phyloP scores from a whole-genome alignment of 805 yeast species.

The Saccharomycopsis oosterbeekiorum region DNA sequence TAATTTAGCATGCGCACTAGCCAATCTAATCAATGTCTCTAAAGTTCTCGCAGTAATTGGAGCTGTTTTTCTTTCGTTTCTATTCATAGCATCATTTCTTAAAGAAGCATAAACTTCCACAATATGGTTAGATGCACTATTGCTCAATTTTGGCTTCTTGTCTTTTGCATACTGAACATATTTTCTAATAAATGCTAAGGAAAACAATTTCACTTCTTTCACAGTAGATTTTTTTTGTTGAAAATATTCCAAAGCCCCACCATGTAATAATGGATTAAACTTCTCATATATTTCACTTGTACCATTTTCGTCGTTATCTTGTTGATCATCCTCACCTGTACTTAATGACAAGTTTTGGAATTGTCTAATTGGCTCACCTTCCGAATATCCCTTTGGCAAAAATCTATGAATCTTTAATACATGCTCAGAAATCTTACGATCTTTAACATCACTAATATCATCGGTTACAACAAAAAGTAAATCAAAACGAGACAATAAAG shows the following conservation, averaged over 20 bases:
- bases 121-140: conserved; percentile 69
- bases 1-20: conserved; percentile 97
- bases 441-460: conserved; percentile 77
- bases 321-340: conserved; percentile 58
- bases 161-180: conserved; percentile 91
- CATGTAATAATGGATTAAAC: conserved; percentile 71
- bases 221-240: conserved; percentile 29
- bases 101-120: conserved; percentile 71
- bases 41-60: conserved; percentile 98
- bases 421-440: conserved; percentile 85
- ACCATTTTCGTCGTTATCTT: conserved; percentile 38
- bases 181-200: conserved; percentile 81
- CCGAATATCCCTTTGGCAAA: conserved; percentile 76
- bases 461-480: conserved; percentile 91
- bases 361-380: conserved; percentile 92
- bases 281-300: conserved; percentile 59
- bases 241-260: conserved; percentile 47
- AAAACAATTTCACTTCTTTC: conserved; percentile 38
- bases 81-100: conserved; percentile 60
- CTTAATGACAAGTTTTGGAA: conserved; percentile 59
- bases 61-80: conserved; percentile 67
- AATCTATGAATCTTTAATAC: conserved; percentile 89
- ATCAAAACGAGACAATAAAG: conserved; percentile 93
- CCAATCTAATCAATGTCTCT: conserved; percentile 87
- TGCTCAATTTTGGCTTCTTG: conserved; percentile 72